These are phyloP conservation scores for Sphagnum contortum DNA, from an alignment of 225 moss, liverwort and hornwort species.

Conservation along the genomic window DNA sequence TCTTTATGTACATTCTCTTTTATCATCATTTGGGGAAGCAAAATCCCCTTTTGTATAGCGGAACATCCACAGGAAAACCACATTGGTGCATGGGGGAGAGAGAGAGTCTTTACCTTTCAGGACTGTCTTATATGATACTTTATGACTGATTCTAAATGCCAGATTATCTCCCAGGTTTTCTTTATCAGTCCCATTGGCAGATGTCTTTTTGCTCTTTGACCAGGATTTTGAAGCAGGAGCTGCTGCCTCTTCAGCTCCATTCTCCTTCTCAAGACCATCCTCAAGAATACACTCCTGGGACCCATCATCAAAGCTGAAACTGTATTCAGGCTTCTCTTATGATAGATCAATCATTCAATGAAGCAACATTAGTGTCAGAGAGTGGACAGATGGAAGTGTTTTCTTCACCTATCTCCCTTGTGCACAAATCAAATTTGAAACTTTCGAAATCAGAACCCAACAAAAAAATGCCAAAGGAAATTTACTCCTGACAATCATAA, in stretches of 20 bases:
- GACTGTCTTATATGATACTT: constrained; percentile 98
- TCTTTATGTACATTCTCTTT: too few species aligned
- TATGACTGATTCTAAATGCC: constrained; percentile 92
- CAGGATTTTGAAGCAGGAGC: constrained; percentile 21
- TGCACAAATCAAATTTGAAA: too few species aligned
- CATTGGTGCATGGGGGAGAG: neutral
- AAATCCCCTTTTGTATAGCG: too few species aligned
- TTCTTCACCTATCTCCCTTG: too few species aligned
- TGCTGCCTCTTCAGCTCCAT: constrained; percentile 51
- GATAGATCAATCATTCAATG: too few species aligned
- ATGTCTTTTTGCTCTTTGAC: constrained; percentile 38
- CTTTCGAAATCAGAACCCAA: too few species aligned
- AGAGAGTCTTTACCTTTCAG: constrained; percentile 52
- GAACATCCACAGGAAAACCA: neutral
- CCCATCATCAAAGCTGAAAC: neutral
- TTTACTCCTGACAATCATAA: too few species aligned
- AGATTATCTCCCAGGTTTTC: constrained; percentile 61
- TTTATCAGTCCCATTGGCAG: constrained; percentile 58
- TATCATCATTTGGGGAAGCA: too few species aligned
- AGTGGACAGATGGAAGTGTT: too few species aligned
- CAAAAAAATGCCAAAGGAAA: too few species aligned
- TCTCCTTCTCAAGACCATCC: constrained; percentile 57
- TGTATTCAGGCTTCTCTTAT: too few species aligned
- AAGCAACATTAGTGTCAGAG: too few species aligned
- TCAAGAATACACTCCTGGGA: constrained; percentile 78